A percentile compares a stretch with the other conserved stretches of the same genome.
Evolutionary conservation across 768 basidiomycete genomes (phyloP).

Genomic region (Termitomyces sp.): DNA sequence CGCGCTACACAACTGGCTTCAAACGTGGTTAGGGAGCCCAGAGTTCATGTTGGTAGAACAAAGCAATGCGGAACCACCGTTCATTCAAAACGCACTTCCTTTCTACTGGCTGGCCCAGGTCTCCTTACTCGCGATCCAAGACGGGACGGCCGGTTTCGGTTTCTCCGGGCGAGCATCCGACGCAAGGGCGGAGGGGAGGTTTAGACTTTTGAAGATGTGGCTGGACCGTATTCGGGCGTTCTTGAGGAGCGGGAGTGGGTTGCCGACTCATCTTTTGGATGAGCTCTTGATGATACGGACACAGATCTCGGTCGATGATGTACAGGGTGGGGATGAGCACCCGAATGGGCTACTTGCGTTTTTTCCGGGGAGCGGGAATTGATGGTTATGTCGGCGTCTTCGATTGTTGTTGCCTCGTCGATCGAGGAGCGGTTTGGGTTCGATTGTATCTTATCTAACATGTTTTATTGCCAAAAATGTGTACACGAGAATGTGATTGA

Average conservation of each 20-base stretch:
- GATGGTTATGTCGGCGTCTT: not conserved
- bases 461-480: too few relatives aligned
- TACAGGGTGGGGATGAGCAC: slow-evolving; percentile 9
- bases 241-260: slow-evolving; percentile 35
- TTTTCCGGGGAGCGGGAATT: slow-evolving; percentile 3
- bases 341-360: slow-evolving; percentile 22
- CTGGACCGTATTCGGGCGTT: slow-evolving; percentile 43
- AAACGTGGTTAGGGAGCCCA: slow-evolving; percentile 45
- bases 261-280: slow-evolving; percentile 44
- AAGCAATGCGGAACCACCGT: slow-evolving; percentile 28
- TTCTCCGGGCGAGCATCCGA: not conserved
- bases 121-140: slow-evolving; percentile 48
- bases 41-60: slow-evolving; percentile 27
- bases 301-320: slow-evolving; percentile 17
- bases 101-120: slow-evolving; percentile 65
- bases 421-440: too few relatives aligned
- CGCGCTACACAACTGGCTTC: slow-evolving; percentile 58
- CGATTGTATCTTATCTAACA: too few relatives aligned
- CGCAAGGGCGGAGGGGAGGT: slow-evolving; percentile 26
- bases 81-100: slow-evolving; percentile 44
- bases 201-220: slow-evolving; percentile 47
- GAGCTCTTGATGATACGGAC: slow-evolving; percentile 40
- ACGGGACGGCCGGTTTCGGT: slow-evolving; percentile 29
- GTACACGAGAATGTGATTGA: too few relatives aligned
- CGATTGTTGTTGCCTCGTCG: not conserved